Conservation (phyloP, 106 monocot species). For the Triglochin maritima region DNA sequence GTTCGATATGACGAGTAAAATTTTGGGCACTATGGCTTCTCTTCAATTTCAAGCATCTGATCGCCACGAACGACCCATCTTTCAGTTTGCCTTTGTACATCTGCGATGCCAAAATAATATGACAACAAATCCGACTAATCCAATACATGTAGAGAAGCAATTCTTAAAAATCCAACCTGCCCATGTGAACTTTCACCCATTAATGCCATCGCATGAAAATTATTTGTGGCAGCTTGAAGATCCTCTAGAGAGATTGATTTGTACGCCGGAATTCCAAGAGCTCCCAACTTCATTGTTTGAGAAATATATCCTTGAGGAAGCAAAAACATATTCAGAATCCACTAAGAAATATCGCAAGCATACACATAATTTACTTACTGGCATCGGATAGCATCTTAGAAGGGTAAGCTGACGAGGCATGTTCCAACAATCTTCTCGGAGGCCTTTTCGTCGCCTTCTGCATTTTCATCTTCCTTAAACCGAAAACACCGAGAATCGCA, state of each 20-base stretch:
- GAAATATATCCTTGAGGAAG: conserved; percentile 67
- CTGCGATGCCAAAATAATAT: conserved; percentile 16
- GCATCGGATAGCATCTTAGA: conserved; percentile 82
- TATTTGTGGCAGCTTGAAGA: conserved; percentile 80
- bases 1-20: conserved; percentile 67
- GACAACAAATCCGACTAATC: not conserved
- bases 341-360: not conserved
- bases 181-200: conserved; percentile 82
- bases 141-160: not conserved
- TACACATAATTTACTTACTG: conserved; percentile 35
- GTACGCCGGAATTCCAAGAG: conserved; percentile 80
- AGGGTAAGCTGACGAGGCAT: conserved; percentile 67
- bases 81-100: conserved; percentile 74
- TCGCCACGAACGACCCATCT: conserved; percentile 62
- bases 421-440: conserved; percentile 57
- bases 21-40: conserved; percentile 44
- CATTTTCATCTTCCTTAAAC: conserved; percentile 22
- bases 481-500: conserved; percentile 23
- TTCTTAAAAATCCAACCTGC: conserved; percentile 33
- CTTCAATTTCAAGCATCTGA: conserved; percentile 79
- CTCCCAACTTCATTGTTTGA: conserved; percentile 83
- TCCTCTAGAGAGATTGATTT: conserved; percentile 88
- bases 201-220: conserved; percentile 63
- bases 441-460: conserved; percentile 28
- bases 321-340: not conserved